A percentile compares a stretch with the other conserved stretches of the same genome.
Conservation (phyloP, 345 rosid species). For the Nasturtium officinale region DNA sequence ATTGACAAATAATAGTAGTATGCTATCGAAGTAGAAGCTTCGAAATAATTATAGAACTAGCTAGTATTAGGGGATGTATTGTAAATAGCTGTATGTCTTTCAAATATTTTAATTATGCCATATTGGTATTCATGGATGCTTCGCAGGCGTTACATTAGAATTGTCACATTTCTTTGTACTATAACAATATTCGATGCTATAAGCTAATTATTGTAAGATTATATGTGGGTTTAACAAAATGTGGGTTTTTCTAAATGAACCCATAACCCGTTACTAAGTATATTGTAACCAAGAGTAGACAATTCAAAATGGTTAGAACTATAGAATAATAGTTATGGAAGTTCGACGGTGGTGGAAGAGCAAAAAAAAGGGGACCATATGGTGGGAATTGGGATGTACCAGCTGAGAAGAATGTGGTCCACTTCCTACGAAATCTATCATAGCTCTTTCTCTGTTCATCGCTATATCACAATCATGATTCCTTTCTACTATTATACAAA, state of each 20-base stretch:
- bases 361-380: slow-evolving; percentile 39
- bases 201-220: background rate
- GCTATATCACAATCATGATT: slow-evolving; percentile 22
- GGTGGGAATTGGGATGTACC: slow-evolving; percentile 24
- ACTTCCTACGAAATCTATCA: slow-evolving; percentile 23
- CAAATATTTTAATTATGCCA: slow-evolving; percentile 1
- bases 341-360: slow-evolving; percentile 14
- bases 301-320: background rate
- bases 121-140: slow-evolving; percentile 24
- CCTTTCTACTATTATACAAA: slow-evolving; percentile 20
- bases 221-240: background rate
- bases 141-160: slow-evolving; percentile 19
- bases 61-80: background rate
- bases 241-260: background rate
- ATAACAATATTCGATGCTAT: background rate
- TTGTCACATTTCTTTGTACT: background rate
- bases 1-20: background rate
- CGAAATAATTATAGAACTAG: slow-evolving; percentile 23
- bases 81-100: too few species aligned
- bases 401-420: slow-evolving; percentile 40
- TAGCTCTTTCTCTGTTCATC: slow-evolving; percentile 19
- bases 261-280: background rate
- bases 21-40: slow-evolving; percentile 33
- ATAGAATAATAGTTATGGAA: slow-evolving; percentile 6
- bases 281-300: background rate